Base-by-base conservation (phyloP, 768 basidiomycete species). In the Russula compacta region DNA sequence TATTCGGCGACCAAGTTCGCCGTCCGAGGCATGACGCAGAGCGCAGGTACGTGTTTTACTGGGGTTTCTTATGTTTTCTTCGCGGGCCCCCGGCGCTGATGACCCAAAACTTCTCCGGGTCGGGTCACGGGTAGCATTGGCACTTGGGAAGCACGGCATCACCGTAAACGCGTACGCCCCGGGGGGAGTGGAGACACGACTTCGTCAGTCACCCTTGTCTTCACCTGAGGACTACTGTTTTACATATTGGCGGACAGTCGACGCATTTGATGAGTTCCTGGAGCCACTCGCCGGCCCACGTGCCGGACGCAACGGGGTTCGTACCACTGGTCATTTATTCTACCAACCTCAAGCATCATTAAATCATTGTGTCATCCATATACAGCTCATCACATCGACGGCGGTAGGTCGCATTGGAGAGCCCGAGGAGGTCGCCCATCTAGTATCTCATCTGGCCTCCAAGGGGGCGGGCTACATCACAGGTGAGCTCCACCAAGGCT, bases 91-190 rank as follows among this genome's bases (percentile, higher is more conserved):
- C 6, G 36, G 35, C 12, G 19, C 36, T 38, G 36, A 52, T 12
- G 24, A 33, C 12, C 19, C 29, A 21, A 29, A 29, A 17, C 15
- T 54, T 33, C 29, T n/a, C n/a, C n/a, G n/a, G n/a, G n/a, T n/a
- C n/a, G n/a, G n/a, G 35, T 24, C 21, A 3, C 4, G 24, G 21
- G 14, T 46, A 69, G 69, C 69, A 17, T 4, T 10, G 17, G 63
- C 59, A 35, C 53, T 69, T 32, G 63, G 55, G 12, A 44, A 49
- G 14, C 39, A 61, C 49, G 61, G 63, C 24, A 67, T 69, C 44
- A 69, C 69, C 0, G 69, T 69, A 9, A 69, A 69, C 36, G 60
- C 68, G 6, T 69, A 68, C 32, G 63, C 68, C 6, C 63, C 69
- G 21, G 69, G 68, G 3, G 50, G 53, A 43, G 52, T 67, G 2